Conservation (phyloP, 305 asterid species). For the Fraxinus greggii region DNA sequence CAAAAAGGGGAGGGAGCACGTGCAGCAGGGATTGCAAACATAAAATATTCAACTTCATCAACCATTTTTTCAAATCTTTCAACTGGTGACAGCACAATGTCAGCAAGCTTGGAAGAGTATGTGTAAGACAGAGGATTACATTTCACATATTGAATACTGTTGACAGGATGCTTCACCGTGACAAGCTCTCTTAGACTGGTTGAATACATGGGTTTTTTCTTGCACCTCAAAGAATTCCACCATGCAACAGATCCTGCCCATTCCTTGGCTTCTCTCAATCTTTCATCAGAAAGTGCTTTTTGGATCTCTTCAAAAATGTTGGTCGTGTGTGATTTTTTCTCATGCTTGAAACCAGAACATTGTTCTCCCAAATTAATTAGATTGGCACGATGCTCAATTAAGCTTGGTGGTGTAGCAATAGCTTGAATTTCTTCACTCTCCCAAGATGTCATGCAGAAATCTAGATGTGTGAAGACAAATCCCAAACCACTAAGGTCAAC, state of each 20-base stretch:
- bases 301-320: conserved; percentile 78
- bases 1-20: conserved; percentile 92
- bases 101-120: conserved; percentile 75
- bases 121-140: conserved; percentile 52
- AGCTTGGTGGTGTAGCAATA: conserved; percentile 78
- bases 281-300: conserved; percentile 59
- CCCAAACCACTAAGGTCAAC: conserved; percentile 81
- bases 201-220: conserved; percentile 75
- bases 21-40: conserved; percentile 99
- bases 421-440: conserved; percentile 80
- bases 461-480: conserved; percentile 79
- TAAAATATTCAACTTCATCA: conserved; percentile 81
- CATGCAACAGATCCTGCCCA: conserved; percentile 73
- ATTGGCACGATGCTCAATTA: conserved; percentile 54
- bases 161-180: conserved; percentile 64
- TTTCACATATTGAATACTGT: conserved; percentile 51
- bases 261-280: conserved; percentile 77
- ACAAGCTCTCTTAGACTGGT: conserved; percentile 74
- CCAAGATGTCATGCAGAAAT: conserved; percentile 88
- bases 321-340: conserved; percentile 45
- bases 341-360: conserved; percentile 35
- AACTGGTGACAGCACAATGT: conserved; percentile 77
- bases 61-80: conserved; percentile 75
- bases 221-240: conserved; percentile 98
- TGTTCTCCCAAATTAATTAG: conserved; percentile 43